Percentiles rank a stretch among this genome's conserved stretches.
Evolutionary conservation across 129 eudicot species (phyloP).

Genomic region (carrot (Daucus carota)): DNA sequence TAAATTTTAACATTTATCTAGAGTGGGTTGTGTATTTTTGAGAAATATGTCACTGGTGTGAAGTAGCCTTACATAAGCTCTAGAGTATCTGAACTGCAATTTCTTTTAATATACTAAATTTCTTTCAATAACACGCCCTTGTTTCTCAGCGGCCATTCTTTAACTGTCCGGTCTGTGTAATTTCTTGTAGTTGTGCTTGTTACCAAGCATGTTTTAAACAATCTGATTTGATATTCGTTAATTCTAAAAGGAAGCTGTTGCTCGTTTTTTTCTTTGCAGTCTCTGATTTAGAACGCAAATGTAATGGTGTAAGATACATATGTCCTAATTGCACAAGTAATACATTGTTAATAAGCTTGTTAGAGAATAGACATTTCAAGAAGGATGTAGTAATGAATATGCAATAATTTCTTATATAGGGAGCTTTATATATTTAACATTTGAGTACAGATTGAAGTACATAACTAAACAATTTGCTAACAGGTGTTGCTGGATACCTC

Average conservation of each 20-base stretch:
- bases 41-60: background rate
- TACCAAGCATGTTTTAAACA: too few relatives aligned
- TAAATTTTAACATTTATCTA: background rate
- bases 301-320: too few relatives aligned
- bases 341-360: background rate
- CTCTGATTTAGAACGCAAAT: background rate
- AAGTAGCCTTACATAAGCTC: background rate
- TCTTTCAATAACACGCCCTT: background rate
- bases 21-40: background rate
- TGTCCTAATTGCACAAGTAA: too few relatives aligned
- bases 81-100: background rate
- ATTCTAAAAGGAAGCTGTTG: too few relatives aligned
- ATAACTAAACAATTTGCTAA: background rate
- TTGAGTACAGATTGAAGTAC: too few relatives aligned
- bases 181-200: too few relatives aligned
- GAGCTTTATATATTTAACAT: too few relatives aligned
- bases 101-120: too few relatives aligned
- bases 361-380: too few relatives aligned
- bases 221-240: too few relatives aligned
- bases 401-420: too few relatives aligned
- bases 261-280: background rate
- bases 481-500: background rate
- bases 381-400: too few relatives aligned
- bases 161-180: background rate
- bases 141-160: background rate